Conservation (phyloP, 768 basidiomycete species). For the Gymnopilus dilepis region DNA sequence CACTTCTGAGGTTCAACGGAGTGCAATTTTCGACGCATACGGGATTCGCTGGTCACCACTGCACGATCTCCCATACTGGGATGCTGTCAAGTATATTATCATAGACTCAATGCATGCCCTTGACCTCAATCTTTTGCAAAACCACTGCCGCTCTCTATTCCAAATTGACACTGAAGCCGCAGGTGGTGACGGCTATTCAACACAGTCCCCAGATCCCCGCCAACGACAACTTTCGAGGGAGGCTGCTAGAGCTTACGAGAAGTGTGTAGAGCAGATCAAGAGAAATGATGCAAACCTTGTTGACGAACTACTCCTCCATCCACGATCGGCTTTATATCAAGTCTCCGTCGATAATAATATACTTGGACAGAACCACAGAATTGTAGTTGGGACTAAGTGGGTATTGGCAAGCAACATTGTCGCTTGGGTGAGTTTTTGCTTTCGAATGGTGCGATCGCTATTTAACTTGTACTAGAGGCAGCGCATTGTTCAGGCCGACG, state of each 20-base stretch:
- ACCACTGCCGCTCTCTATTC: constrained; percentile 25
- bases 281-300: constrained; percentile 12
- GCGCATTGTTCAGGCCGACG: no score
- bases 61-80: constrained; percentile 21
- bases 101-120: constrained; percentile 23
- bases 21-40: constrained; percentile 20
- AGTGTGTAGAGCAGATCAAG: constrained; percentile 20
- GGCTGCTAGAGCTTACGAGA: constrained; percentile 5
- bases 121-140: constrained; percentile 21
- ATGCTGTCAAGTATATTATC: constrained; percentile 17
- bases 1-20: no score
- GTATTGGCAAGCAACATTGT: constrained; percentile 28
- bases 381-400: constrained; percentile 29
- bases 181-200: constrained; percentile 25
- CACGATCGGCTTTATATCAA: constrained; percentile 27
- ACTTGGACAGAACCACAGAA: constrained; percentile 1
- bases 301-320: constrained; percentile 19
- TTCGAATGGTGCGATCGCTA: background rate
- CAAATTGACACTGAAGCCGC: constrained; percentile 23
- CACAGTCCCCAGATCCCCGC: background rate
- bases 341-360: constrained; percentile 31
- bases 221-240: constrained; percentile 1
- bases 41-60: constrained; percentile 38
- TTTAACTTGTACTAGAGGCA: background rate
- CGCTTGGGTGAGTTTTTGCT: constrained; percentile 27